A percentile compares a stretch with the other conserved stretches of the same genome.
Evolutionary conservation across 192 early-diverging fungal genomes (phyloP).

Genomic region (Coemansia sp.): DNA sequence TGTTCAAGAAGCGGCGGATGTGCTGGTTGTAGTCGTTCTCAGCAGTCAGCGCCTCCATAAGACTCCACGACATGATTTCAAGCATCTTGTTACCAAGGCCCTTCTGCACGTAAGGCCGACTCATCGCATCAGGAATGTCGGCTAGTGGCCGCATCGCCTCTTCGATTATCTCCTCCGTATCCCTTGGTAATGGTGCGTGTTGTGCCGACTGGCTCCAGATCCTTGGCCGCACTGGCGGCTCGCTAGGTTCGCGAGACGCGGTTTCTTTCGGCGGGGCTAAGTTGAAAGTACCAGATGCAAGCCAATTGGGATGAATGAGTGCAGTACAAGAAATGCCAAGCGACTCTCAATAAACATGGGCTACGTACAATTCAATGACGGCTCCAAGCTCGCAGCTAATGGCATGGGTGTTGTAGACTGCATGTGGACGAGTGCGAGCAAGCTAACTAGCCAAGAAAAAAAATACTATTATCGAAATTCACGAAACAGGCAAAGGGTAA

Average conservation of each 20-base stretch:
- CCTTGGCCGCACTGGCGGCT: slow-evolving; percentile 5
- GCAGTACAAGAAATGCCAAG: background rate
- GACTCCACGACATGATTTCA: slow-evolving; percentile 46
- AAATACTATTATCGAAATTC: background rate
- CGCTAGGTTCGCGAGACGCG: background rate
- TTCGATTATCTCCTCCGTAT: slow-evolving; percentile 42
- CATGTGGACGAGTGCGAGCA: background rate
- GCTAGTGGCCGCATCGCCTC: slow-evolving; percentile 37
- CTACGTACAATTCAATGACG: background rate
- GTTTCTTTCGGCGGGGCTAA: background rate
- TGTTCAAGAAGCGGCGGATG: slow-evolving; percentile 50
- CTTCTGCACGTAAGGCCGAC: slow-evolving; percentile 41
- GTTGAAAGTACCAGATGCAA: background rate
- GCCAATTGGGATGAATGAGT: background rate
- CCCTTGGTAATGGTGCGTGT: slow-evolving; percentile 37
- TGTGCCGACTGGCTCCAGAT: slow-evolving; percentile 15
- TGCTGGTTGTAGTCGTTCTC: slow-evolving; percentile 55
- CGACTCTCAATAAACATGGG: background rate
- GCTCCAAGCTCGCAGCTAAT: background rate
- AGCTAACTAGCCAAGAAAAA: background rate
- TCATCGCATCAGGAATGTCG: slow-evolving; percentile 39
- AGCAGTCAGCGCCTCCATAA: slow-evolving; percentile 42
- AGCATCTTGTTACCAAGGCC: slow-evolving; percentile 45
- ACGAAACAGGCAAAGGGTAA: background rate
- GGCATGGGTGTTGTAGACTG: background rate